A percentile compares a stretch with the other conserved stretches of the same genome.
phyloP scores from a whole-genome alignment of 2,329 filamentous ascomycete species.

The Dothistroma pini region DNA sequence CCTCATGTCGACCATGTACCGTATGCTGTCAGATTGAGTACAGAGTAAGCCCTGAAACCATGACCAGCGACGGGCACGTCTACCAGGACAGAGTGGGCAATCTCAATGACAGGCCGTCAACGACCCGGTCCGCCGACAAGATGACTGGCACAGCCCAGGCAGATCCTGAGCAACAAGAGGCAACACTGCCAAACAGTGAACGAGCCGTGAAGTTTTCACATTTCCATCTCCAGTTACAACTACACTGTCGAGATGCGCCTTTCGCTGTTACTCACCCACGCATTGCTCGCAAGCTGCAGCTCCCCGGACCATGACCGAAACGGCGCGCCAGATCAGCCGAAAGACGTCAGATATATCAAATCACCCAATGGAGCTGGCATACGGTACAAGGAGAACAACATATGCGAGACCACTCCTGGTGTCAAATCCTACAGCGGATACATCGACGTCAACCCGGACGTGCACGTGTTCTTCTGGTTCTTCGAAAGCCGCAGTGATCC shows the following conservation, averaged over 20 bases:
- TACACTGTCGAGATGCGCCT: not conserved
- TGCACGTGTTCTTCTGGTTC: slow-evolving; percentile 63
- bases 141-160: too few species aligned
- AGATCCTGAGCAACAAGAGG: too few species aligned
- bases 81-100: too few species aligned
- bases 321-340: not conserved
- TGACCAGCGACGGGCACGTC: too few species aligned
- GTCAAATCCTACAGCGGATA: not conserved
- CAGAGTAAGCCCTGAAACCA: too few species aligned
- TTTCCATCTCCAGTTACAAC: not conserved
- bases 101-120: too few species aligned
- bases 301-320: not conserved
- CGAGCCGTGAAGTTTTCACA: too few species aligned
- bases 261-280: not conserved
- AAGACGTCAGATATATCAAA: not conserved
- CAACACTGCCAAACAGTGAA: too few species aligned
- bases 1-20: too few species aligned
- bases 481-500: slow-evolving; percentile 55
- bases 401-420: slow-evolving; percentile 49
- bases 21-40: too few species aligned
- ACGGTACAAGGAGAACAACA: slow-evolving; percentile 1
- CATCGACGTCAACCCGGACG: slow-evolving; percentile 17
- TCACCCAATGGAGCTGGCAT: not conserved
- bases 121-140: too few species aligned
- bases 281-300: not conserved